Evolutionary conservation across 2,329 filamentous ascomycete species (phyloP).

Genomic region (Lachnellula hyalina): DNA sequence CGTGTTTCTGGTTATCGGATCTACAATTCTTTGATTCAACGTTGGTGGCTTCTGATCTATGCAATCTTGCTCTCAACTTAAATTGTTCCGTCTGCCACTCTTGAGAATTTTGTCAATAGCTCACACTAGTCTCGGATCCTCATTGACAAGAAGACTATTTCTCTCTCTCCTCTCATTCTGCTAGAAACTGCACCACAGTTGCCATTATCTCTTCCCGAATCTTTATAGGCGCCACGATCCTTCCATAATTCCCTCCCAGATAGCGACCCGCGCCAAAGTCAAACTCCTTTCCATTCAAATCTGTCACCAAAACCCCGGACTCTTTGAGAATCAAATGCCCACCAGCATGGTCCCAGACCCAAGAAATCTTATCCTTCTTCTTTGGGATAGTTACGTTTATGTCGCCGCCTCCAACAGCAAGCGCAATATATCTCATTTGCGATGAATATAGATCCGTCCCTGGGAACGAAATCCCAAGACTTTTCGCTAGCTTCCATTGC

Average conservation of each 20-base stretch:
- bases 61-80: too few relatives aligned
- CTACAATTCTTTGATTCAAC: too few relatives aligned
- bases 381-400: conserved; percentile 44
- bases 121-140: too few relatives aligned
- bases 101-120: too few relatives aligned
- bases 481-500: conserved; percentile 26
- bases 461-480: conserved; percentile 40
- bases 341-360: conserved; percentile 51
- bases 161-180: background rate
- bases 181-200: background rate
- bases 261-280: conserved; percentile 41
- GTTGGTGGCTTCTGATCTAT: too few relatives aligned
- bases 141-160: too few relatives aligned
- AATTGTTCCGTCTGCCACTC: too few relatives aligned
- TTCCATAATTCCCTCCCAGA: conserved; percentile 35
- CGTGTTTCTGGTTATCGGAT: too few relatives aligned
- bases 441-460: conserved; percentile 46
- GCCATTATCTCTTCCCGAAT: conserved; percentile 27
- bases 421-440: conserved; percentile 49
- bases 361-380: conserved; percentile 25
- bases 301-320: conserved; percentile 44
- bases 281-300: conserved; percentile 44
- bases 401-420: conserved; percentile 44
- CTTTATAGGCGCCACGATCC: conserved; percentile 36
- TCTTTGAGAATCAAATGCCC: conserved; percentile 47